Conservation (phyloP, 306 rosid genomes). For the Trichosanthes cucumerina region DNA sequence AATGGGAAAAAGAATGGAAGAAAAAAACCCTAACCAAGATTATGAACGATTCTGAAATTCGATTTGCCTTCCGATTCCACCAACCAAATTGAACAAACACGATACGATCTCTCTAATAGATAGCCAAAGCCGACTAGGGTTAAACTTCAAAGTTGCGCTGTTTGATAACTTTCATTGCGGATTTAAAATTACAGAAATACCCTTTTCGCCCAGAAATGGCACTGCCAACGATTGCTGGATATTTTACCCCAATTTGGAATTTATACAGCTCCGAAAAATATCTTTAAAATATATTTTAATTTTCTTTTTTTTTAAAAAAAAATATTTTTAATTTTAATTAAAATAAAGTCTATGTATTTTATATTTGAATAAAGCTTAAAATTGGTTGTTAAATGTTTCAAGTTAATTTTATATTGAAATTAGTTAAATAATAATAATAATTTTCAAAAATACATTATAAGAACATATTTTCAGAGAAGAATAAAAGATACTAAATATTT, state of each 20-base stretch:
- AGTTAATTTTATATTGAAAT: no score
- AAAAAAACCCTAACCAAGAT: constrained; percentile 1
- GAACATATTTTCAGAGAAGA: no score
- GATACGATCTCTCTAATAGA: not conserved
- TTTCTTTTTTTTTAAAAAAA: no score
- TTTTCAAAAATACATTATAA: no score
- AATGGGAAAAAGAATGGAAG: not conserved
- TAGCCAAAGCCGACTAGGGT: not conserved
- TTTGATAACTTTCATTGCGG: not conserved
- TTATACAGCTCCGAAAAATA: not conserved
- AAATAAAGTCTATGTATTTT: no score
- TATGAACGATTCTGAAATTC: not conserved
- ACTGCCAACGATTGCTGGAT: not conserved
- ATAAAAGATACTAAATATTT: no score
- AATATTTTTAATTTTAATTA: no score
- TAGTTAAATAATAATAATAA: no score
- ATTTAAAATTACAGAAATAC: not conserved
- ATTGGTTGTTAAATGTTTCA: no score
- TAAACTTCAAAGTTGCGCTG: not conserved
- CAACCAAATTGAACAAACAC: not conserved
- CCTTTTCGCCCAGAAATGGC: not conserved
- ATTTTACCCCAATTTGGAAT: not conserved
- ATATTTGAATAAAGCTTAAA: no score
- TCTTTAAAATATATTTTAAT: no score
- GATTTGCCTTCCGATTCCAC: not conserved